Base-by-base conservation (phyloP, 2,329 filamentous ascomycete genomes). In the Colletotrichum higginsianum region DNA sequence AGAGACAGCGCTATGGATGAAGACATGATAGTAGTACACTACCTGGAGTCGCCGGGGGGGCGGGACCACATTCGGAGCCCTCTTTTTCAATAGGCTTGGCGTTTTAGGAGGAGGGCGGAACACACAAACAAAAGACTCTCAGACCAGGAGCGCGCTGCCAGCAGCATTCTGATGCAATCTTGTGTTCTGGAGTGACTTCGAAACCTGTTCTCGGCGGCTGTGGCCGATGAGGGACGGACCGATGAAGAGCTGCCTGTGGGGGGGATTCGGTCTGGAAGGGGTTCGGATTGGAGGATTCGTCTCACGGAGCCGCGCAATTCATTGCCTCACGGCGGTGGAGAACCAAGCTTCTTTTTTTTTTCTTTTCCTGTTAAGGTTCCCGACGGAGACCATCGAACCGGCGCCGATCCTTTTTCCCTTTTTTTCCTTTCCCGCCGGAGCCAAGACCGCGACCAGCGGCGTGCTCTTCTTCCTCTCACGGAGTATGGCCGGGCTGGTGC, bases 1-100 rank as follows among this genome's bases (percentile, higher is more conserved):
- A 52, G 53, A 57, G 56, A 13, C 8, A 47, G 23, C 42, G 62
- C 46, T 23, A 61, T 61, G 60, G 62, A 49, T 49, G 47, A 58
- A 65, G 62, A 38, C 52, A 65, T 35, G 52, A 58, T 26, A 13
- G 38, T 63, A 38, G 50, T 8, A 30, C 30, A 30, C 30, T 30
- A 30, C 30, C 23, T 52, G 61, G 61, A 63, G 61, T 63, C 61
- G 49, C 49, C 35, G 9, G 49, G 53, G 30, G 53, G 49, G 61
- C 38, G 61, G 61, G 61, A 63, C 49, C 61, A 63, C 35, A 63
- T 53, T 63, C 61, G 61, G 49, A 53, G 49, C 61, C 61, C 61
- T 63, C 61, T 63, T 42, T 53, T 21, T 53, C 53, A 49, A 63
- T 44, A 63, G 61, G 61, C 49, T 63, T 53, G 61, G 61, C 61